Evolutionary conservation across 345 rosid species (phyloP).

Genomic region (Hirschfeldia incana): DNA sequence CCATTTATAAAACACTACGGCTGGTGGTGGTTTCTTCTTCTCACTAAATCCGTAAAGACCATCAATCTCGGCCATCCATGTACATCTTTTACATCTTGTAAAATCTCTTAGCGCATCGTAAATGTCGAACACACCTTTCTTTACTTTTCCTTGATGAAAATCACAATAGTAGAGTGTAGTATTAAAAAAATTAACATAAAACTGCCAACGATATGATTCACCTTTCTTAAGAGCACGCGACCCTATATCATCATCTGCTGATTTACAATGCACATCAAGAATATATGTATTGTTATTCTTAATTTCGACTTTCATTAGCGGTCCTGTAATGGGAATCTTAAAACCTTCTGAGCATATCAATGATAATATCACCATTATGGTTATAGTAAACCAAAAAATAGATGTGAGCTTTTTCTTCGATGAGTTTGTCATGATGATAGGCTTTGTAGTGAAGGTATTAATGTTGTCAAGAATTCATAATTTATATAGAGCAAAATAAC

Average conservation of each 20-base stretch:
- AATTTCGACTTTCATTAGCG: background rate
- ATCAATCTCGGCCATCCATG: background rate
- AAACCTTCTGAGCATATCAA: background rate
- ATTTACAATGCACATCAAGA: background rate
- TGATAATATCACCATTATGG: background rate
- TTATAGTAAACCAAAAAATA: background rate
- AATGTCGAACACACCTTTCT: background rate
- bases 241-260: background rate
- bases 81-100: background rate
- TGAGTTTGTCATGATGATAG: background rate
- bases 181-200: background rate
- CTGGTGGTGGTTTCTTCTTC: background rate
- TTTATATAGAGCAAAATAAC: background rate
- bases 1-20: background rate
- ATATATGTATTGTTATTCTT: background rate
- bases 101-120: background rate
- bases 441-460: background rate
- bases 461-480: background rate
- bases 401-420: background rate
- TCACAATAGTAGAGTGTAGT: background rate
- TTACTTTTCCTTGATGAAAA: background rate
- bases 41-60: slow-evolving; percentile 9
- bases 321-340: background rate
- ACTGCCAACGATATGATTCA: background rate
- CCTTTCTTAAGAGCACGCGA: background rate